Evolutionary conservation across 2,329 filamentous ascomycete species (phyloP), one percentile per base, ranked within the genome.

Genomic region (Paramyrothecium sp.): DNA sequence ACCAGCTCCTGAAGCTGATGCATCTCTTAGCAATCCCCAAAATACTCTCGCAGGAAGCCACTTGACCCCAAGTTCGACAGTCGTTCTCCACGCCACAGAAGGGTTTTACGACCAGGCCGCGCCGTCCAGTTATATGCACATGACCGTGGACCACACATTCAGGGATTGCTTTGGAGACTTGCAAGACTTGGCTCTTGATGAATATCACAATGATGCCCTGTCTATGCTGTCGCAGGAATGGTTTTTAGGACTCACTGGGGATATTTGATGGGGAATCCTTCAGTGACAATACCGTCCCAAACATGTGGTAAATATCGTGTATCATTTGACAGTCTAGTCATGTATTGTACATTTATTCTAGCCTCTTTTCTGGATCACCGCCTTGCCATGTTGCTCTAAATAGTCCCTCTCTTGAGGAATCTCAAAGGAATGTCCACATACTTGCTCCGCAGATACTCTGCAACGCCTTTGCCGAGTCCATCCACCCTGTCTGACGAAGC

Each of bases 391-490:
- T 10, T 4, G 5, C 10, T 55, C 38, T 34, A 73, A 16, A 76
- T 63, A 17, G 61, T 58, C 1, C 76, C 76, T 54, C 77, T 68
- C 47, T 76, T 67, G 22, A 80, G 63, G 64, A 79, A 81, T 49
- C 65, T 61, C 23, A 71, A 71, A 4, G 77, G 78, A 3, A 80
- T 64, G 56, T 80, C 76, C 0, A 81, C 75, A n/a, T 69, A 70
- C 60, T 75, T 77, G 21, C 73, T 73, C 51, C 77, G 64, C 54
- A 81, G 51, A 60, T 78, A 80, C 69, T 81, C 78, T 16, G 68
- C 72, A 44, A 73, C 68, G 21, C 77, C 77, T 70, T 81, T 81
- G 0, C 77, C 78, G 16, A 81, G 63, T 1, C 73, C 75, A 62
- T 81, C 78, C 50, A 79, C 78, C 1, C 71, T 71, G 51, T 68